Evolutionary conservation across 352 stramenopile species (phyloP), one percentile per base, ranked within the genome.

Genomic region (Globisporangium recalcitrans): DNA sequence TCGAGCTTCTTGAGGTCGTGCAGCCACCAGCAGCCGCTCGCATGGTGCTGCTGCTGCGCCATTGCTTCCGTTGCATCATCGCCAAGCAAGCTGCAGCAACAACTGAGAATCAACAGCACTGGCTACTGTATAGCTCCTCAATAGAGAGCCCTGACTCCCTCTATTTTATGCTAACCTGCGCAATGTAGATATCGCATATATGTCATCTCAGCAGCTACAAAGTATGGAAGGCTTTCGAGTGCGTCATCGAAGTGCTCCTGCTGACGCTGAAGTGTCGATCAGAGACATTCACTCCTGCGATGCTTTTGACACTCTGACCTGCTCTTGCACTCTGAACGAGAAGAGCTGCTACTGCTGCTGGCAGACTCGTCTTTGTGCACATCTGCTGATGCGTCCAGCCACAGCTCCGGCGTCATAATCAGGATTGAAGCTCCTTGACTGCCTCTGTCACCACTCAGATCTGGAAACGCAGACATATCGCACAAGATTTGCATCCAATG

Each of bases 21-120:
- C 29, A 87, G 66, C 84, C 84, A 91, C 84, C 81, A 91, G 71
- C 84, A 90, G 22, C 58, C 49, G 32, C 58, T 68, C 56, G 31
- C n/a, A 47, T 64, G 42, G 40, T 64, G 42, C 24, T 63, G 58
- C 49, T 56, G 60, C 21, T 40, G 22, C 24, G 32, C 32, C 61
- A 63, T 58, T 26, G 10, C 19, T 42, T 21, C 14, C 0, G 6
- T 26, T 36, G 8, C 21, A 7, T 48, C 54, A 11, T 29, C 44
- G 22, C 11, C 19, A 24, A 34, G 24, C 10, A 8, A 48, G 22
- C n/a, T 26, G 29, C 24, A n/a, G n/a, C n/a, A n/a, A n/a, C n/a
- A n/a, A n/a, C n/a, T n/a, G n/a, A n/a, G n/a, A n/a, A n/a, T n/a
- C n/a, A n/a, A n/a, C n/a, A n/a, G n/a, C n/a, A n/a, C n/a, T n/a